Evolutionary conservation across 768 basidiomycete genomes (phyloP), one percentile per base, ranked within the genome.

Genomic region (Candolleomyces eurysporus): DNA sequence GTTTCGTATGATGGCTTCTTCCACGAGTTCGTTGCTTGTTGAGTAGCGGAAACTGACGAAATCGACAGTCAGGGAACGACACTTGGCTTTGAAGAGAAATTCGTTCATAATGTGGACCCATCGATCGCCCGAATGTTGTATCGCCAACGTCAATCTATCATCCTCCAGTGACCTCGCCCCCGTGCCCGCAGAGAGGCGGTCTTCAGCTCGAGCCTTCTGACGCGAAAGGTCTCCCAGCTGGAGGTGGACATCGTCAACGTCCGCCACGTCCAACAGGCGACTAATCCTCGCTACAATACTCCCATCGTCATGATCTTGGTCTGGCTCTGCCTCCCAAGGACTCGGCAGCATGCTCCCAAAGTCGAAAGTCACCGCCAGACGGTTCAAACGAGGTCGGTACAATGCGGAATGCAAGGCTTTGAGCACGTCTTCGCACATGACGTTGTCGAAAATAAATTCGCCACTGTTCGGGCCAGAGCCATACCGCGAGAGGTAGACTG

Each of bases 401-500:
- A 71, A 65, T 0, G 71, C 65, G 19, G 62, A 62, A 2, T 60
- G 51, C 16, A 72, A 36, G 0, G 65, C 69, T 19, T 52, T 60
- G 14, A 70, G 36, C 6, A 65, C 60, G 43, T 67, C 66, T 40
- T 52, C 26, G 5, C 70, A 64, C 49, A 64, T 63, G 46, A 66
- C 58, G 53, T 68, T 63, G 39, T 60, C 68, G 4, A 71, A 56
- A 22, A 69, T 62, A 48, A 71, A 64, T 48, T 66, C 61, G 30
- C 67, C 63, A 3, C 57, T 42, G 46, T 62, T 64, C 2, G 65
- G 59, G 32, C 62, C 63, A 40, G 67, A 60, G 21, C 64, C 64
- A 13, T 67, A 61, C 10, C 68, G 68, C 16, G 67, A 62, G 21
- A 74, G 67, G 55, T 69, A 72, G 30, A 69, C 26, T 1, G 71